A percentile compares a stretch with the other conserved stretches of the same genome.
phyloP scores from a whole-genome alignment of 345 rosid genomes.

The Arabidopsis thaliana region TAIR10.1 NC_003071.7:14655501-14656000 shows the following conservation, averaged over 20 bases:
- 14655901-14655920: conserved; percentile 60
- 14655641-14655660: conserved; percentile 65
- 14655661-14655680: conserved; percentile 68
- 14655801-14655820: conserved; percentile 59
- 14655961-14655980: conserved; percentile 50
- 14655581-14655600: conserved; percentile 54
- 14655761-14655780: conserved; percentile 75
- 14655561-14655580: conserved; percentile 56
- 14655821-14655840: conserved; percentile 42
- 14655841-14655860: conserved; percentile 53
- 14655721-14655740: conserved; percentile 58
- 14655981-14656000: conserved; percentile 54
- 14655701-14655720: conserved; percentile 64
- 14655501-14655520: conserved; percentile 53
- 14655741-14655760: conserved; percentile 73
- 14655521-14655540: conserved; percentile 67
- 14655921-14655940: conserved; percentile 51
- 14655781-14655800: conserved; percentile 61
- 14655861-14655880: conserved; percentile 54
- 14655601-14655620: conserved; percentile 63
- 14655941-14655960: conserved; percentile 52
- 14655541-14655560: conserved; percentile 53
- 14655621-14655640: conserved; percentile 85
- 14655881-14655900: conserved; percentile 58
- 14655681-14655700: conserved; percentile 61